Conservation (phyloP, 78 protist species). For the Polysphondylium violaceum region DNA sequence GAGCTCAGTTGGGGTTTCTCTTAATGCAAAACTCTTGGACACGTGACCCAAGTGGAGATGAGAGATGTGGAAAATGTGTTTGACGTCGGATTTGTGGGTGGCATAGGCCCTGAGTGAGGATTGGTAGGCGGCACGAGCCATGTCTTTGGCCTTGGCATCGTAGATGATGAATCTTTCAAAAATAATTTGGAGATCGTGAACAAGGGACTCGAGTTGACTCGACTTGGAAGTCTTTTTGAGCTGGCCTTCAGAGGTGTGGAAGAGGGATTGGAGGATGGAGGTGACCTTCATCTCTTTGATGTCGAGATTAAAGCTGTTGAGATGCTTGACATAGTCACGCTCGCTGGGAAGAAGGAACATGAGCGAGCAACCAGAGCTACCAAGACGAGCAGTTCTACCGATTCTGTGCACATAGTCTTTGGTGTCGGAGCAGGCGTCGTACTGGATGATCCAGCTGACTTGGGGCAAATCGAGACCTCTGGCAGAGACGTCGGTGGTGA, state of each 20-base stretch:
- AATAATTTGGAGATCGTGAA: conserved; percentile 81
- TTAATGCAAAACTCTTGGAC: conserved; percentile 79
- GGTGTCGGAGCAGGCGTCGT: conserved; percentile 92
- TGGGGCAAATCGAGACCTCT: conserved; percentile 94
- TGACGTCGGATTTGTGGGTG: conserved; percentile 90
- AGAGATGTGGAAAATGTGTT: conserved; percentile 32
- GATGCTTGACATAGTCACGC: conserved; percentile 39
- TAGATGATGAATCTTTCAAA: conserved; percentile 49
- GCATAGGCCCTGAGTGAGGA: conserved; percentile 93
- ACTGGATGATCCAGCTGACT: conserved; percentile 94
- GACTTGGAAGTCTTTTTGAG: conserved; percentile 84
- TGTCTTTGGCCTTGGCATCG: conserved; percentile 40
- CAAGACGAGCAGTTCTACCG: conserved; percentile 98
- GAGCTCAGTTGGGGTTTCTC: conserved; percentile 81
- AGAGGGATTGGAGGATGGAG: conserved; percentile 42
- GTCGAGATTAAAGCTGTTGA: conserved; percentile 14
- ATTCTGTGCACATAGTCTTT: conserved; percentile 99
- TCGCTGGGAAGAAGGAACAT: conserved; percentile 87
- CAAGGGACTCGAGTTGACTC: conserved; percentile 85
- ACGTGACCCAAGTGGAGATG: conserved; percentile 84
- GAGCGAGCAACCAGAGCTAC: conserved; percentile 90
- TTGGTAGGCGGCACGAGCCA: conserved; percentile 77
- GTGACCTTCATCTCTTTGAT: conserved; percentile 74
- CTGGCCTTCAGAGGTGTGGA: conserved; percentile 72
- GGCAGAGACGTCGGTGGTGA: conserved; percentile 95